phyloP scores from a whole-genome alignment of 352 stramenopile genomes.

The Phytophthora pseudosyringae region DNA sequence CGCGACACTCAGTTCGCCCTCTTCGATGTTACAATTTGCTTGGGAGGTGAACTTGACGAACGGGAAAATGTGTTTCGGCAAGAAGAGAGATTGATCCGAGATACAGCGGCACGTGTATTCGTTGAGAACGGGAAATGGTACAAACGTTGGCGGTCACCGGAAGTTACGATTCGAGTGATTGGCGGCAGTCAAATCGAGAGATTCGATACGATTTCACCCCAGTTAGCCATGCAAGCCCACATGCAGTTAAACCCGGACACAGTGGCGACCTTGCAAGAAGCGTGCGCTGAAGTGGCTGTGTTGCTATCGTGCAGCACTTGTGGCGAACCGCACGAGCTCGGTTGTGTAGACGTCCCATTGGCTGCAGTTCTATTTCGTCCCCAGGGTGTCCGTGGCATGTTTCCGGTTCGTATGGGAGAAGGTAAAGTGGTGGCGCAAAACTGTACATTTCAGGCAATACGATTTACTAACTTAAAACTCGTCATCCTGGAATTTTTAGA shows the following conservation, averaged over 20 bases:
- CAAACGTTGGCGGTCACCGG: slow-evolving; percentile 3
- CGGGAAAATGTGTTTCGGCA: background rate
- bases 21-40: background rate
- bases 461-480: background rate
- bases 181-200: background rate
- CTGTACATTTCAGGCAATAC: background rate
- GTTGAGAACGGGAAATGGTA: slow-evolving; percentile 8
- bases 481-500: background rate
- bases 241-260: slow-evolving; percentile 7
- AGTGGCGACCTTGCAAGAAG: slow-evolving; percentile 7
- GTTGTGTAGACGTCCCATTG: slow-evolving; percentile 34
- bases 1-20: background rate
- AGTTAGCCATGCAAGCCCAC: background rate
- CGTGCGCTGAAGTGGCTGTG: background rate
- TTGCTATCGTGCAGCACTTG: background rate
- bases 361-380: slow-evolving; percentile 47
- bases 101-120: slow-evolving; percentile 3
- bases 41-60: background rate
- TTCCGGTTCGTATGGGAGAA: slow-evolving; percentile 37
- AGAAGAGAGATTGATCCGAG: background rate
- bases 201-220: background rate
- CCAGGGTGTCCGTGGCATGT: slow-evolving; percentile 50
- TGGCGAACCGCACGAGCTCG: slow-evolving; percentile 25
- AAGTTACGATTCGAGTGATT: background rate
- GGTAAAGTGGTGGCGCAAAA: slow-evolving; percentile 22